A percentile compares a stretch with the other conserved stretches of the same genome.
These are phyloP conservation scores for Amaranthus hypochondriacus DNA, from an alignment of 148 eudicot genomes.

Conservation along the genomic window DNA sequence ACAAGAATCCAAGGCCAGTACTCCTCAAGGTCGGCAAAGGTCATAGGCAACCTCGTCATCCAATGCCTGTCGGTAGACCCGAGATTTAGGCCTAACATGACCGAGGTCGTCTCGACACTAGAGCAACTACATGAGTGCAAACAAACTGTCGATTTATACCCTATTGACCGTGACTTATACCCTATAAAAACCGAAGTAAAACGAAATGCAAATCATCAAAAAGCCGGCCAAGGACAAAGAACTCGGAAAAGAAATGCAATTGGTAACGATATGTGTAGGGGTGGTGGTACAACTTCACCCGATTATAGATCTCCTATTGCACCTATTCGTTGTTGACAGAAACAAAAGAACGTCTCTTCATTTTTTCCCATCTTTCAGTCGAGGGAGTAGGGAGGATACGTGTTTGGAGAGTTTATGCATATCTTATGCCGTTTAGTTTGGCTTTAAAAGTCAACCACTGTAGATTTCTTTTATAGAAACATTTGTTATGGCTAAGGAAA, in stretches of 20 bases:
- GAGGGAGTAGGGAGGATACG: not conserved
- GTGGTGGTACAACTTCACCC: constrained; percentile 9
- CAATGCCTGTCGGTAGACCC: constrained; percentile 72
- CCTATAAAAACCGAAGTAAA: constrained; percentile 15
- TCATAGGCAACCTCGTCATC: constrained; percentile 47
- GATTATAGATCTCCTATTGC: not conserved
- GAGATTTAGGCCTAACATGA: constrained; percentile 58
- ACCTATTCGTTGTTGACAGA: constrained; percentile 17
- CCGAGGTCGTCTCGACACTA: constrained; percentile 51
- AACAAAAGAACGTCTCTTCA: not conserved
- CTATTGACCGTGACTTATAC: constrained; percentile 15
- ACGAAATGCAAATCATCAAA: not conserved
- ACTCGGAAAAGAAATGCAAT: constrained; percentile 4
- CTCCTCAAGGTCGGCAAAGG: constrained; percentile 39
- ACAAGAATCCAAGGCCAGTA: constrained; percentile 69
- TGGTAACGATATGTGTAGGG: constrained; percentile 6
- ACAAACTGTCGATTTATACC: constrained; percentile 5
- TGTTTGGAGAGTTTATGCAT: not conserved
- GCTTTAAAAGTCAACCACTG: not conserved
- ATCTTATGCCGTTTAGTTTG: not conserved
- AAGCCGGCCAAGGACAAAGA: constrained; percentile 13
- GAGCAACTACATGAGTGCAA: constrained; percentile 48
- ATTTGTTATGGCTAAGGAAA: constrained; percentile 6
- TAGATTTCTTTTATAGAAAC: not conserved
- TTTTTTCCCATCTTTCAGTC: not conserved